Percentiles rank a stretch among this genome's conserved stretches.
These are phyloP conservation scores for Lentinus polychrous DNA, from an alignment of 1,284 basidiomycete species.

Conservation along the genomic window DNA sequence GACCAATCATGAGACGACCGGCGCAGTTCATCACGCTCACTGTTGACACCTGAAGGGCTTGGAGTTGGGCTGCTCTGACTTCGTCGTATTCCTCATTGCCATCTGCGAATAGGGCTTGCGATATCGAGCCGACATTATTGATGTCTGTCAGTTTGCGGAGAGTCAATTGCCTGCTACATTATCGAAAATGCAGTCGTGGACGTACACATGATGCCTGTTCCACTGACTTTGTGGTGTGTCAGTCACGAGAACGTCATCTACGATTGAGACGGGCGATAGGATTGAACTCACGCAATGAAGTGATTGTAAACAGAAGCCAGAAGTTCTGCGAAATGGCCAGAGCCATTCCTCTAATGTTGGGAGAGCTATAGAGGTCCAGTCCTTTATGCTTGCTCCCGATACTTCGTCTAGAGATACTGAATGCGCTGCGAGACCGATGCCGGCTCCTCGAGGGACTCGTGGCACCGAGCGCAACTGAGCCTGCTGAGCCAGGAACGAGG, in stretches of 20 bases:
- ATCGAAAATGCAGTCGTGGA: background rate
- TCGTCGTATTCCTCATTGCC: conserved; percentile 60
- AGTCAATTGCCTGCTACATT: background rate
- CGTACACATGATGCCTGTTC: conserved; percentile 86
- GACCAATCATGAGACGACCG: conserved; percentile 77
- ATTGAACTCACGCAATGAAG: conserved; percentile 55
- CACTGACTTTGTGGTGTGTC: conserved; percentile 53
- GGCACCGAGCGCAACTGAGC: conserved; percentile 22
- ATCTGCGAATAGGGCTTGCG: conserved; percentile 75
- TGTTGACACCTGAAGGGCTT: conserved; percentile 81
- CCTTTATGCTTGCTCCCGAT: conserved; percentile 7
- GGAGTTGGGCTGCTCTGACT: conserved; percentile 62
- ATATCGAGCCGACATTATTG: conserved; percentile 93
- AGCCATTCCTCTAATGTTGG: conserved; percentile 42
- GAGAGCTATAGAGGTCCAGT: conserved; percentile 14
- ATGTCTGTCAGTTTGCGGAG: conserved; percentile 52
- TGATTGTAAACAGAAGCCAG: conserved; percentile 65
- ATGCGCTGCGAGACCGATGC: conserved; percentile 17
- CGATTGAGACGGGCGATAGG: background rate
- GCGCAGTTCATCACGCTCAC: conserved; percentile 82
- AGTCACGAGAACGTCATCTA: background rate
- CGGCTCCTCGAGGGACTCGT: conserved; percentile 14
- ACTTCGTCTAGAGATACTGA: conserved; percentile 13
- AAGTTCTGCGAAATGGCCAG: conserved; percentile 57
- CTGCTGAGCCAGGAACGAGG: conserved; percentile 16